A percentile compares a stretch with the other conserved stretches of the same genome.
phyloP scores from a whole-genome alignment of 2,329 filamentous ascomycete species.

The Blastomyces parvus region DNA sequence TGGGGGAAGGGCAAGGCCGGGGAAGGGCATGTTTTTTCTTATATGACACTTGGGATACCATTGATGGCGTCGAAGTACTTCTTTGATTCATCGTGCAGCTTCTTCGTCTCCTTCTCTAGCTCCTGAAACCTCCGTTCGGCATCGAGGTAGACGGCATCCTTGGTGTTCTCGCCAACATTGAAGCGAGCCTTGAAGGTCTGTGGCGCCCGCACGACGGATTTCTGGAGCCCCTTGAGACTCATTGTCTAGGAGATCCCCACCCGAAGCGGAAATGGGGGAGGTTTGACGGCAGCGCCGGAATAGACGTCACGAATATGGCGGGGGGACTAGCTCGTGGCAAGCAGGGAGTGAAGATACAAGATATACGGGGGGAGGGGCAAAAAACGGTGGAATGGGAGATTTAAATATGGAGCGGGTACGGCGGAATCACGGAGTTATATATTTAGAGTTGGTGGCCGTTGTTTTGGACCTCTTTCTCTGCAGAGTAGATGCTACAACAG shows the following conservation, averaged over 20 bases:
- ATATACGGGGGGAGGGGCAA: too few species aligned
- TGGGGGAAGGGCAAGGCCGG: neutral
- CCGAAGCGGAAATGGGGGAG: neutral
- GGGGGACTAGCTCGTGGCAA: neutral
- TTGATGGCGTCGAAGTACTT: conserved; percentile 98
- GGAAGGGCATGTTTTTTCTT: neutral
- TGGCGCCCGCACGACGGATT: conserved; percentile 79
- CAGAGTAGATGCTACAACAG: neutral
- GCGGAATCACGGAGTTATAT: neutral
- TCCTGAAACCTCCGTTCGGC: conserved; percentile 90
- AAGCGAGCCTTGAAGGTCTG: conserved; percentile 87
- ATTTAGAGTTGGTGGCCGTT: neutral
- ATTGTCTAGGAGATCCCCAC: conserved; percentile 41
- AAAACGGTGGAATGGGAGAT: neutral
- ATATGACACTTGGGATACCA: conserved; percentile 38
- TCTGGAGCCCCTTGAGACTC: conserved; percentile 96
- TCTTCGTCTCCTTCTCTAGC: conserved; percentile 91
- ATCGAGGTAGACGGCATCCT: conserved; percentile 90
- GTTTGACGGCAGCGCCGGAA: neutral
- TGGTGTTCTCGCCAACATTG: conserved; percentile 91
- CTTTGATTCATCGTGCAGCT: conserved; percentile 89
- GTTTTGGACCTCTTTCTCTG: neutral
- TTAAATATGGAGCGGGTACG: neutral
- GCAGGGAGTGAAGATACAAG: neutral
- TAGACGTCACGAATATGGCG: neutral